phyloP scores from a whole-genome alignment of 2,329 filamentous ascomycete genomes.

The Talaromyces sp. region DNA sequence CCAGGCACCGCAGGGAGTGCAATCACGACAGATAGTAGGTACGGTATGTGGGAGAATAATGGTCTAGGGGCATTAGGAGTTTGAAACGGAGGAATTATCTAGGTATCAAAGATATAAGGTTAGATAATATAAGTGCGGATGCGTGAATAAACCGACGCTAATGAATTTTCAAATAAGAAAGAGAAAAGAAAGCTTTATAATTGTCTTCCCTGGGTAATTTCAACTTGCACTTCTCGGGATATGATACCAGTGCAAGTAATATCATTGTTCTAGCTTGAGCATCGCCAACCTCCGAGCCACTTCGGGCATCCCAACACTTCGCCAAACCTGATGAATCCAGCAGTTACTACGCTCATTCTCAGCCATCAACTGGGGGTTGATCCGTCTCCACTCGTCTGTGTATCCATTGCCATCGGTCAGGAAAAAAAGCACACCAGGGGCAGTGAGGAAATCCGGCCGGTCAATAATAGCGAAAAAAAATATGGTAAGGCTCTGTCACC shows the following conservation, averaged over 20 bases:
- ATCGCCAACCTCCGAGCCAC: constrained; percentile 13
- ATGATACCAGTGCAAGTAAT: not conserved
- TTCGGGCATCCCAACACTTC: constrained; percentile 13
- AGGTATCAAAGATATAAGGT: too few relatives aligned
- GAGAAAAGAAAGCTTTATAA: too few relatives aligned
- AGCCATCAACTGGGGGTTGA: not conserved
- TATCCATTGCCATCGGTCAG: constrained; percentile 9
- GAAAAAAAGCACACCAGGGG: constrained; percentile 8
- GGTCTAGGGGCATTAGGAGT: too few relatives aligned
- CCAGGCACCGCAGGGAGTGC: too few relatives aligned
- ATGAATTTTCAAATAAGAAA: too few relatives aligned
- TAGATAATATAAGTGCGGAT: too few relatives aligned
- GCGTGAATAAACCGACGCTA: too few relatives aligned
- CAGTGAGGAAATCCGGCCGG: constrained; percentile 11
- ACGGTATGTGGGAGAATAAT: too few relatives aligned
- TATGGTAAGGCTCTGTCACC: constrained; percentile 8
- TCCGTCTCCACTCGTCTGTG: constrained; percentile 2
- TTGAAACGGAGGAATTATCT: too few relatives aligned
- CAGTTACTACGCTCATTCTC: not conserved
- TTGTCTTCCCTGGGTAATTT: too few relatives aligned
- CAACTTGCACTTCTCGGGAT: too few relatives aligned
- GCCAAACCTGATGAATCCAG: constrained; percentile 10
- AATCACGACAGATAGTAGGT: too few relatives aligned
- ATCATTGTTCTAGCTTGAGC: not conserved
- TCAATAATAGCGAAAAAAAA: constrained; percentile 11